Base-by-base conservation (phyloP, 2,329 filamentous ascomycete species). In the Xylaria multiplex region DNA sequence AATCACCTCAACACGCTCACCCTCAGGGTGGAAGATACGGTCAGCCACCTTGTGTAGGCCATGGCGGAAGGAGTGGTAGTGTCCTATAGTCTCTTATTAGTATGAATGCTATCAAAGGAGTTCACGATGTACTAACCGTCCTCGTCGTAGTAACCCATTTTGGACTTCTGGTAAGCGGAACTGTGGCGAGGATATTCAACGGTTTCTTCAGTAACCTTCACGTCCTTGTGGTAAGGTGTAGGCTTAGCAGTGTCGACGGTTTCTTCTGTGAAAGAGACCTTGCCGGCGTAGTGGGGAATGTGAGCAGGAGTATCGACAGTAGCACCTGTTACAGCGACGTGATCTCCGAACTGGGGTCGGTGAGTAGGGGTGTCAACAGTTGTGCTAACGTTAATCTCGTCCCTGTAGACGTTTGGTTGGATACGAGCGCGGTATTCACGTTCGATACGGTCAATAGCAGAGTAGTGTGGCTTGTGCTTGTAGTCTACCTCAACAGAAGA, bases 131-230 rank as follows among this genome's bases (percentile, higher is more conserved):
- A 74, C 85, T 80, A 79, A 88, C 85, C 85, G 74, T 86, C 82
- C 70, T 88, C 85, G 81, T 88, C 86, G 84, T 87, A 88, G 84
- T 88, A 88, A 80, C 85, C 86, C 86, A 89, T 89, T 80, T 86
- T 87, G 80, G 80, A 79, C 75, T 84, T 82, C 66, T 81, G 78
- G 72, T 78, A 71, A 65, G 74, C 80, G 70, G 77, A 77, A 76
- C 72, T 72, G 71, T 74, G 79, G 73, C 77, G 81, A 76, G 83
- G 79, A 77, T 80, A 80, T 79, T 86, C 89, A 79, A 86, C 87
- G 83, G 86, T 91, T 84, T 86, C 90, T 82, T 86, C 88, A 82
- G 80, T 85, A 77, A 91, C 80, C 77, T 86, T 86, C 70, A 85
- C 80, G 76, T 88, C 84, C 76, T 86, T 81, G 79, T 84, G 81